A percentile compares a stretch with the other conserved stretches of the same genome.
Conservation (phyloP, 1,139 yeast genomes). For the Kluyveromyces marxianus region DNA sequence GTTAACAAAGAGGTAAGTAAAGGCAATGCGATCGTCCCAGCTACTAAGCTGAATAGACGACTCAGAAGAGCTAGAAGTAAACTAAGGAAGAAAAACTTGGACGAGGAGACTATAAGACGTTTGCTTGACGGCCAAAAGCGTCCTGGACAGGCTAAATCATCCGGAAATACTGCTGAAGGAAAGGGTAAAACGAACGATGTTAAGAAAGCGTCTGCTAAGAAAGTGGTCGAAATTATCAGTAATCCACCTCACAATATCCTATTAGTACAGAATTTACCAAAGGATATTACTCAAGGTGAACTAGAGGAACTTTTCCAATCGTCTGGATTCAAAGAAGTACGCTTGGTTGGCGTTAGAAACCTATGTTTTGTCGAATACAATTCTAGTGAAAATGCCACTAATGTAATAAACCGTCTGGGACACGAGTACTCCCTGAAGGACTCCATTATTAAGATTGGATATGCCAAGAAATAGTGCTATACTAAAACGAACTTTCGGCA, state of each 20-base stretch:
- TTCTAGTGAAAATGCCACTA: constrained; percentile 42
- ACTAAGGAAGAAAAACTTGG: constrained; percentile 17
- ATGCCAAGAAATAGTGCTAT: constrained; percentile 18
- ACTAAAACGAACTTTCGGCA: neutral
- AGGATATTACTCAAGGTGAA: constrained; percentile 35
- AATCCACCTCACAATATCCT: constrained; percentile 64
- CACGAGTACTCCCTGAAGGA: constrained; percentile 21
- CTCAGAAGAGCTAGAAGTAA: constrained; percentile 20
- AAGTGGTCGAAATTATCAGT: constrained; percentile 19
- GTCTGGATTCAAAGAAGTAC: constrained; percentile 44
- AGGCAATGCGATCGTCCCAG: constrained; percentile 10
- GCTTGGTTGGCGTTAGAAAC: constrained; percentile 58
- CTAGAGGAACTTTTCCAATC: constrained; percentile 42
- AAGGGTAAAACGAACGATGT: neutral
- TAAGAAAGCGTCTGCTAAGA: constrained; percentile 7
- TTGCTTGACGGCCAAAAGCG: constrained; percentile 6
- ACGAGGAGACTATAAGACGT: constrained; percentile 12
- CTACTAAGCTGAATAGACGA: constrained; percentile 13
- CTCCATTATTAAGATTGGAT: constrained; percentile 17
- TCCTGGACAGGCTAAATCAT: constrained; percentile 17
- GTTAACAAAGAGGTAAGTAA: constrained; percentile 4
- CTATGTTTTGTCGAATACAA: constrained; percentile 81
- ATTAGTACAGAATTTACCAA: constrained; percentile 59
- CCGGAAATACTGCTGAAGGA: constrained; percentile 24
- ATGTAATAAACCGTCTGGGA: constrained; percentile 36